Percentiles rank a stretch among this genome's conserved stretches.
Evolutionary conservation across 768 basidiomycete species (phyloP).

Genomic region (Boletus rufocinnamomeus): DNA sequence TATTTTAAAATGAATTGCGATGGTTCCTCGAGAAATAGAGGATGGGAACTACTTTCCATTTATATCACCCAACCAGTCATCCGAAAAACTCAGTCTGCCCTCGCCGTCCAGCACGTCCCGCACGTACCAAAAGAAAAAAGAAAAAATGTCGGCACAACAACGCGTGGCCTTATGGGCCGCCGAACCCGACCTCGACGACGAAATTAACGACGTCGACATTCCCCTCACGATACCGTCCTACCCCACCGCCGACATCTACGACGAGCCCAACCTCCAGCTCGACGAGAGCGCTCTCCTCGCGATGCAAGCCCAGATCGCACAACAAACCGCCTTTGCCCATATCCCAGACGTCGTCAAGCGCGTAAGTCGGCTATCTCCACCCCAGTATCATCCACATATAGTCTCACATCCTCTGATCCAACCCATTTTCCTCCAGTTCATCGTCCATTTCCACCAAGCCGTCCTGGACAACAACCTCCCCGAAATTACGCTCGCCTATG

Average conservation of each 20-base stretch:
- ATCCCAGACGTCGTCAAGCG: constrained; percentile 90
- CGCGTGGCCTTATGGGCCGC: constrained; percentile 74
- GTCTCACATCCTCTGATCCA: neutral
- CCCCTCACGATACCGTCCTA: constrained; percentile 33
- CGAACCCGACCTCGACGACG: constrained; percentile 80
- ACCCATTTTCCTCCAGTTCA: constrained; percentile 58
- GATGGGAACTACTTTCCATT: constrained; percentile 23
- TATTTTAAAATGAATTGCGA: no score
- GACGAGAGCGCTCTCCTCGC: constrained; percentile 70
- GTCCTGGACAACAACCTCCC: constrained; percentile 88
- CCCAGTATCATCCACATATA: neutral
- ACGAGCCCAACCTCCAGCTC: constrained; percentile 54
- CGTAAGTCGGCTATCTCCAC: constrained; percentile 43
- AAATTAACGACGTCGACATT: constrained; percentile 67
- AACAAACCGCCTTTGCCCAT: constrained; percentile 77
- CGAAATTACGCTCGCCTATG: constrained; percentile 91
- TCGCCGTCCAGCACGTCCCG: neutral
- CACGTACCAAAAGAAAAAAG: neutral
- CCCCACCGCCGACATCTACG: constrained; percentile 31
- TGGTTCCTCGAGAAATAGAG: no score
- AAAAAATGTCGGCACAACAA: constrained; percentile 56
- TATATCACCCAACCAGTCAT: neutral
- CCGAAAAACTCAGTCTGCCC: neutral
- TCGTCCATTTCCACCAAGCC: constrained; percentile 93
- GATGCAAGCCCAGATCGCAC: constrained; percentile 82